phyloP scores from a whole-genome alignment of 1,139 yeast genomes.

The Taphrina deformans region DNA sequence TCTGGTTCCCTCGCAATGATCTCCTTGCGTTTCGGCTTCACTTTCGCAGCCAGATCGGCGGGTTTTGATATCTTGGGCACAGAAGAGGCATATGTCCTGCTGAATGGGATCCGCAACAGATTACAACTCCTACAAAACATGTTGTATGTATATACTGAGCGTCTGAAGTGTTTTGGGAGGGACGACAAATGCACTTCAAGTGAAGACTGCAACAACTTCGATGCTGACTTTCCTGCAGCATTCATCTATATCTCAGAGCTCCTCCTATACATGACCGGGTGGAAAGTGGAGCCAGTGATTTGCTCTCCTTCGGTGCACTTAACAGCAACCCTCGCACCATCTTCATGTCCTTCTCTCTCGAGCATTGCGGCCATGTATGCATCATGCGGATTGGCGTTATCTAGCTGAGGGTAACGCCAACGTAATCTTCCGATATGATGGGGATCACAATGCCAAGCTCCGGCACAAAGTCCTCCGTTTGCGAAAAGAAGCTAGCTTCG shows the following conservation, averaged over 20 bases:
- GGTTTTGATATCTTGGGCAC: not conserved
- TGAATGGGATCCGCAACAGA: not conserved
- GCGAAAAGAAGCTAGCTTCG: not conserved
- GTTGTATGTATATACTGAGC: not conserved
- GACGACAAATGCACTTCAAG: no score
- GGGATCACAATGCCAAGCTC: not conserved
- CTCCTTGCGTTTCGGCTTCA: slow-evolving; percentile 12
- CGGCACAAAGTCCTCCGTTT: slow-evolving; percentile 12
- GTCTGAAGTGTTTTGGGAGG: not conserved
- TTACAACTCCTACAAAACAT: not conserved
- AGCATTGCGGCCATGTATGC: not conserved
- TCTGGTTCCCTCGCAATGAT: slow-evolving; percentile 4
- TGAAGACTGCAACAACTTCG: no score
- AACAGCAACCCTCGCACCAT: not conserved
- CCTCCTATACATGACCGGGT: not conserved
- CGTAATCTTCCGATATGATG: slow-evolving; percentile 1
- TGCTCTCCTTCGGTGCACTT: not conserved
- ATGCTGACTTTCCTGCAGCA: not conserved
- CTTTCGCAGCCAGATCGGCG: not conserved
- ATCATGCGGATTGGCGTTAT: slow-evolving; percentile 1
- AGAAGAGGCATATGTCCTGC: not conserved
- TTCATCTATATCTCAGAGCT: not conserved
- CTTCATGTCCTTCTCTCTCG: not conserved
- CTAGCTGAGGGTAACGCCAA: slow-evolving; percentile 32
- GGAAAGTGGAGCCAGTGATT: not conserved